Base-by-base conservation (phyloP, 306 rosid genomes). In the Dryas drummondii region DNA sequence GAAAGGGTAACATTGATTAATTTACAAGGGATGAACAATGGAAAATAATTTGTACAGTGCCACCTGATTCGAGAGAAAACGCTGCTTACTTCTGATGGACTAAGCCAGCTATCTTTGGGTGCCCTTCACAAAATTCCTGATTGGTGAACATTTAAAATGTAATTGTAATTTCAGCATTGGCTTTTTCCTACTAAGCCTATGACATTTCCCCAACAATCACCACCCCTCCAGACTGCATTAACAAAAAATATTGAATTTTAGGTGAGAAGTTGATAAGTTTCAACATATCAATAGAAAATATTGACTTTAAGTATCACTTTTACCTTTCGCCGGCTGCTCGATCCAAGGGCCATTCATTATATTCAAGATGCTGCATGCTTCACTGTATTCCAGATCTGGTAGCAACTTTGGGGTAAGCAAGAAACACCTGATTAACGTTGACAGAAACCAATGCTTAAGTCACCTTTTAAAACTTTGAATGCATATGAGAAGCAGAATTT, bases 261-360 rank as follows among this genome's bases (percentile, higher is more conserved):
- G 19, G 63, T 49, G 13, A 49, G 74, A 1, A 61, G 7, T 62
- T 16, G 40, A 41, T 56, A 53, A 5, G 22, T 14, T 22, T 16
- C 27, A 73, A 32, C 48, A 13, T 72, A 76, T n/a, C 44, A 32
- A 42, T 26, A 56, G 26, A 37, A 12, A 16, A 40, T 40, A 68
- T 9, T 37, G 10, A 74, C 17, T 41, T 58, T 14, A 41, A 53
- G 70, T 48, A 60, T 64, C 61, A 41, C 64, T 56, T 54, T 14
- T 83, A 94, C 98, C 96, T 79, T 88, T 82, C 0, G 97, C 79
- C 27, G 94, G 79, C 75, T 90, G 79, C 59, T 82, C 88, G 46
- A 90, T 87, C 94, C 96, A 91, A 64, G 97, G 97, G 11, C 98
- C 97, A 78, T 87, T 91, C 94, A 91, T 85, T 69, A 94, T 91